Base-by-base conservation (phyloP, 129 eudicot species). In the Gnaphalium uliginosum region DNA sequence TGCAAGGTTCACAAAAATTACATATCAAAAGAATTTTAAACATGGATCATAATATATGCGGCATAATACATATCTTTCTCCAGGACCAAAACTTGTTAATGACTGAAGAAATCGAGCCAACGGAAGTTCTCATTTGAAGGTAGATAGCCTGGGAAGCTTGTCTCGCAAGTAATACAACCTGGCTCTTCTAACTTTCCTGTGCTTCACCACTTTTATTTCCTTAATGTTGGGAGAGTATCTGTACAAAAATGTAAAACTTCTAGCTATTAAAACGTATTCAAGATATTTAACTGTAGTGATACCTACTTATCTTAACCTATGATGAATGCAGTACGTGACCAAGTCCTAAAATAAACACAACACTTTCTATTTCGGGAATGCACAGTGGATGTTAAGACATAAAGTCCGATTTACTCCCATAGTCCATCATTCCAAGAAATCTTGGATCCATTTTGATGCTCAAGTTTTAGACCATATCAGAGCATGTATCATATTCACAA, bases 91-190 rank as follows among this genome's bases (percentile, higher is more conserved):
- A 56, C 25, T n/a, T 56, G 26, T 21, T 22, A 56, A 21, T 56
- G 61, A 56, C 61, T 56, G 8, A 66, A 66, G 71, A 66, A 8
- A 13, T 56, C 6, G 0, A 2, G 24, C 59, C 37, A 53, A 5
- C 9, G 60, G 9, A 13, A 51, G 25, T 63, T 79, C 4, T 79
- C 73, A 90, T 71, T 93, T 93, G 88, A 93, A 90, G 43, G 96
- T 88, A 66, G 96, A 90, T 11, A 93, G 78, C 85, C 98, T 84
- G 54, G 98, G 98, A 68, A 93, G 98, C 84, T 90, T 93, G 85
- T 93, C 97, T 35, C 98, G 66, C 87, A 93, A 72, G 82, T 90
- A 93, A 86, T 90, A 90, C 83, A 93, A 78, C 84, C 84, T 85
- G 1, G 98, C 98, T 71, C 96, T 88, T 62, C 98, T 72, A 37